Evolutionary conservation across 345 rosid species (phyloP).

Genomic region (Syzygium oleosum): DNA sequence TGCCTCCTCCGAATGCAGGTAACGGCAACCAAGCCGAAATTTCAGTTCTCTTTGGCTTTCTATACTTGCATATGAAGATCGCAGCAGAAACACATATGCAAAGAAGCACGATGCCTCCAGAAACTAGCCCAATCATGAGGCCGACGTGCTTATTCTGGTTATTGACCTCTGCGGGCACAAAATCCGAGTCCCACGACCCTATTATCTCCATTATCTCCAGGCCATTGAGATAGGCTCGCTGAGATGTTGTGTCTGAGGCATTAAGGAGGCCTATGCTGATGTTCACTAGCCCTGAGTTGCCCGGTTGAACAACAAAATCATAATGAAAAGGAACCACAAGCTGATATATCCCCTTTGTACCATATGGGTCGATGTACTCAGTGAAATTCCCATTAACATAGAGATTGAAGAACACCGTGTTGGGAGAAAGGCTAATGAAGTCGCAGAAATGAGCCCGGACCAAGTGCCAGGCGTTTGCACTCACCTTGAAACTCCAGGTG

Average conservation of each 20-base stretch:
- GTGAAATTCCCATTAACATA: conserved; percentile 20
- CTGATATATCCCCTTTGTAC: rapidly evolving
- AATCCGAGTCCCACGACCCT: conserved; percentile 1
- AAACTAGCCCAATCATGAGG: conserved; percentile 16
- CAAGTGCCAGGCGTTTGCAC: conserved; percentile 20
- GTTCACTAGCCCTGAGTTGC: conserved; percentile 21
- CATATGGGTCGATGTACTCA: conserved; percentile 4
- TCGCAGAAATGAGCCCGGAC: conserved; percentile 58
- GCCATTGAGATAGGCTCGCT: conserved; percentile 37
- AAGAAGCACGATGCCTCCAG: conserved; percentile 12
- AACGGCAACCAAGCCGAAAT: conserved; percentile 15
- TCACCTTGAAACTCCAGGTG: conserved; percentile 44
- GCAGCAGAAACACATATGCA: not conserved
- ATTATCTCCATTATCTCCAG: conserved; percentile 46
- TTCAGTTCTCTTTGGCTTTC: conserved; percentile 7
- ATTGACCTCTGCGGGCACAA: not conserved
- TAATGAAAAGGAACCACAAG: conserved; percentile 14
- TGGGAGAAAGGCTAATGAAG: not conserved
- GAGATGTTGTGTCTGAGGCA: rapidly evolving
- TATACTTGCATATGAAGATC: not conserved
- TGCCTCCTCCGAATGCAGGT: conserved; percentile 4
- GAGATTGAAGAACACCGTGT: conserved; percentile 16
- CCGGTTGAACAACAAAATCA: conserved; percentile 40
- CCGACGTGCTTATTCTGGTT: not conserved
- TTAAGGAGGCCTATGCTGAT: conserved; percentile 17